Evolutionary conservation across 2,329 filamentous ascomycete genomes (phyloP), one percentile per base, ranked within the genome.

Genomic region (Venturia effusa): DNA sequence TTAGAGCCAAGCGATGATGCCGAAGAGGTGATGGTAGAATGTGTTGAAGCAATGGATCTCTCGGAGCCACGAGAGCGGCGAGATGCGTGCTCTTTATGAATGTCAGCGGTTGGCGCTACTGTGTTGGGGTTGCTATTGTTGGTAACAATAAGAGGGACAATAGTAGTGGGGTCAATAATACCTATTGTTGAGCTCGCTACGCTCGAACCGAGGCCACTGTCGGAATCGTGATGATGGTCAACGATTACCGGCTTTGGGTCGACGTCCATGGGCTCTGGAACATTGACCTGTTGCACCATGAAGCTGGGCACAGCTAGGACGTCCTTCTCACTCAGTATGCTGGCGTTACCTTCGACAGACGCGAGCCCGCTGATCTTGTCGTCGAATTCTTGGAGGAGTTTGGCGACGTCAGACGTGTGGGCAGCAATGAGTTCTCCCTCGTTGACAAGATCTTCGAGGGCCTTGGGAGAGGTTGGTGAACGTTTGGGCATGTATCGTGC

Each of bases 151-250:
- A 30, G 19, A 19, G 37, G 27, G 34, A 48, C 27, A 43, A 54
- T 41, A 54, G 55, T 32, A 39, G 54, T 30, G 34, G 61, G 45
- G 59, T 60, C 37, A 64, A 63, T 71, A 73, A 43, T 76, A 76
- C 74, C 74, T 69, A 74, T 69, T 68, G 72, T 81, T 59, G 73
- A 73, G 61, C 84, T 88, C 66, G 81, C 83, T 70, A 96, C 81
- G 51, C 92, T 96, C 54, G 90, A 89, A 62, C 92, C 92, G 67
- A 97, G 80, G 63, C 91, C 92, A 74, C 92, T 96, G 78, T 97
- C 92, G 19, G 90, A 94, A 65, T 84, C 84, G 76, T 92, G 88
- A 71, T 86, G 83, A 71, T 86, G 82, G 54, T 80, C 80, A 66
- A 71, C 69, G 54, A 66, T 67, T 62, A 67, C 61, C 30, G 70